Base-by-base conservation (phyloP, 352 stramenopile species). In the Globisporangium uncinulatum region DNA sequence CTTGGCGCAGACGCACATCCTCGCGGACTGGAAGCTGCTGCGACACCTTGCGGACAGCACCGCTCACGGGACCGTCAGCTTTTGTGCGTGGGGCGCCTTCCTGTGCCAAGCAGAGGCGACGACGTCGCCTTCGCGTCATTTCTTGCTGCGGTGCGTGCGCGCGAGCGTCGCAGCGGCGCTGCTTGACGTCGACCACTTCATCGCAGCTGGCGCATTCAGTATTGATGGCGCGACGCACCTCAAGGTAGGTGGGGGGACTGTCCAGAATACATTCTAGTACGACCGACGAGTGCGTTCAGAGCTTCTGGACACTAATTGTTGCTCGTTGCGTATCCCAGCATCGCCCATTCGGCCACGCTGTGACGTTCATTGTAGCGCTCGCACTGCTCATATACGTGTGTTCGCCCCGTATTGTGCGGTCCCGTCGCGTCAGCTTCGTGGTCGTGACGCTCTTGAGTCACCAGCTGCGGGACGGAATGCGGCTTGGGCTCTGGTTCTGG, bases 161-260 rank as follows among this genome's bases (percentile, higher is more conserved):
- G 77, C 74, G 1, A 67, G 57, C 0, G 34, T 82, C 19, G 71
- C 66, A 9, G 76, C 76, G 6, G 66, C 70, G 7, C 57, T 86
- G 21, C 65, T 92, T 3, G 81, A 89, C 46, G 54, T 88, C 29
- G 78, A 92, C 67, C 76, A 92, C 65, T 89, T 92, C 57, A 82
- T 89, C 59, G 74, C 73, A 14, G 78, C 81, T 6, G 63, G 73
- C n/a, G 62, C 71, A 1, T 64, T 87, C 43, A 88, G 56, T 45
- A 69, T 92, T 31, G 47, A 62, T 31, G 76, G 70, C 34, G 81
- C 81, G 3, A 87, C 79, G 29, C 73, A 89, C 55, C 64, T 89
- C 45, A 43, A 74, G 8, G 63, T 70, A 29, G 4, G 24, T 1
- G 24, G 4, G 24, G 24, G 24, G 24, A 4, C 24, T 29, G 24